These are phyloP conservation scores for Chrysosporium queenslandicum DNA, from an alignment of 2,329 filamentous ascomycete genomes.

Conservation along the genomic window DNA sequence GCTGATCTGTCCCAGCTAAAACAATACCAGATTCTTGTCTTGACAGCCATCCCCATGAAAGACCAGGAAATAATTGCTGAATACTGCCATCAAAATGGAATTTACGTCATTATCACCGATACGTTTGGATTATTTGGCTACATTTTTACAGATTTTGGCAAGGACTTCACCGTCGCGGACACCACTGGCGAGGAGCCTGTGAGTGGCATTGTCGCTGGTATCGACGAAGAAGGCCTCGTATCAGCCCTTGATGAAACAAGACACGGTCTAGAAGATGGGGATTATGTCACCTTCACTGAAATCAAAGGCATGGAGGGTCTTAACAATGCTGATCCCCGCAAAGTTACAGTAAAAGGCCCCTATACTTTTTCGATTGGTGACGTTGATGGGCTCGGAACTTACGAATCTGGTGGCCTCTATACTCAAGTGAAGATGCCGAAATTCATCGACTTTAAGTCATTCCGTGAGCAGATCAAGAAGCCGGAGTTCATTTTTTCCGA, in stretches of 20 bases:
- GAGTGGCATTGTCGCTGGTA: conserved; percentile 79
- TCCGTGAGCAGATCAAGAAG: conserved; percentile 67
- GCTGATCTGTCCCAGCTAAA: conserved; percentile 72
- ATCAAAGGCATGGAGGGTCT: conserved; percentile 82
- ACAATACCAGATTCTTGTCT: conserved; percentile 82
- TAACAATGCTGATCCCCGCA: conserved; percentile 73
- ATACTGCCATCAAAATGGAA: conserved; percentile 88
- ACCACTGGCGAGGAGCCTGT: conserved; percentile 80
- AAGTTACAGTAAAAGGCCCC: conserved; percentile 86
- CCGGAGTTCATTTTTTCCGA: conserved; percentile 88
- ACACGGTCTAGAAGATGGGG: conserved; percentile 90
- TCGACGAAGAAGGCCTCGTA: conserved; percentile 81
- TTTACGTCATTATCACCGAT: conserved; percentile 78
- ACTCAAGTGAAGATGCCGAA: conserved; percentile 99
- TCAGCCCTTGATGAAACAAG: conserved; percentile 89
- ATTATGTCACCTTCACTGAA: conserved; percentile 91
- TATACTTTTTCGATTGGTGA: conserved; percentile 97
- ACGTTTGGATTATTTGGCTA: conserved; percentile 90
- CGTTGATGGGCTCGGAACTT: conserved; percentile 75
- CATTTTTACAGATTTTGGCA: conserved; percentile 94
- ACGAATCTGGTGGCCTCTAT: conserved; percentile 79
- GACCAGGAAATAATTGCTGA: conserved; percentile 78
- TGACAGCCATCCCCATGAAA: conserved; percentile 72
- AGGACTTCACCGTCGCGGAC: conserved; percentile 84
- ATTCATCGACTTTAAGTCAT: conserved; percentile 74